A percentile compares a stretch with the other conserved stretches of the same genome.
phyloP scores from a whole-genome alignment of 805 yeast genomes.

The Diddensiella santjacobensis region DNA sequence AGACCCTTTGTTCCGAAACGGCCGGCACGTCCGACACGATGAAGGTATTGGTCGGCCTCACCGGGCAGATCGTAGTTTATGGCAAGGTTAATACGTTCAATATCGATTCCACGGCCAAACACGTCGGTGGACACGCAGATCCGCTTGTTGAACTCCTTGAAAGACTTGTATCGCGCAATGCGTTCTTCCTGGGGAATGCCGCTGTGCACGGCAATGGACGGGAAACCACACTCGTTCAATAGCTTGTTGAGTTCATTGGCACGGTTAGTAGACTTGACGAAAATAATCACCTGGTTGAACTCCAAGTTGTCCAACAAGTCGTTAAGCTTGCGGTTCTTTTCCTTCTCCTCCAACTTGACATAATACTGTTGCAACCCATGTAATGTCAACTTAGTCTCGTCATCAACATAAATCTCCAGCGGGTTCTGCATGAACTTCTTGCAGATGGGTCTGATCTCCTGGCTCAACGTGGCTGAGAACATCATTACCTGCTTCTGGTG shows the following conservation, averaged over 20 bases:
- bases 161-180: constrained; percentile 91
- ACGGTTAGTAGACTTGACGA: constrained; percentile 86
- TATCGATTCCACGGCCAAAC: constrained; percentile 99
- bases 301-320: constrained; percentile 91
- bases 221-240: constrained; percentile 89
- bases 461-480: constrained; percentile 95
- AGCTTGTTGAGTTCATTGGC: constrained; percentile 88
- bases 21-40: constrained; percentile 99
- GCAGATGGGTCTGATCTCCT: constrained; percentile 93
- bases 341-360: constrained; percentile 81
- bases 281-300: constrained; percentile 96
- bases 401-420: constrained; percentile 94
- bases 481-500: constrained; percentile 99
- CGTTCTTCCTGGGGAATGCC: constrained; percentile 97
- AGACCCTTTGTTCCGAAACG: constrained; percentile 99
- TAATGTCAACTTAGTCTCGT: constrained; percentile 92
- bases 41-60: constrained; percentile 97
- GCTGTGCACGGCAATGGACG: constrained; percentile 94
- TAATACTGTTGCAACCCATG: constrained; percentile 98
- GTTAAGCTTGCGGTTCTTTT: constrained; percentile 88
- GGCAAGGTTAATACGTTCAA: constrained; percentile 96
- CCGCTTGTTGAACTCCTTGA: constrained; percentile 97
- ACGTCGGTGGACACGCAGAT: constrained; percentile 98
- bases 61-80: constrained; percentile 94
- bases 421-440: constrained; percentile 98